Evolutionary conservation across 345 rosid genomes (phyloP), one percentile per base, ranked within the genome.

Genomic region (Lumnitzera littorea): DNA sequence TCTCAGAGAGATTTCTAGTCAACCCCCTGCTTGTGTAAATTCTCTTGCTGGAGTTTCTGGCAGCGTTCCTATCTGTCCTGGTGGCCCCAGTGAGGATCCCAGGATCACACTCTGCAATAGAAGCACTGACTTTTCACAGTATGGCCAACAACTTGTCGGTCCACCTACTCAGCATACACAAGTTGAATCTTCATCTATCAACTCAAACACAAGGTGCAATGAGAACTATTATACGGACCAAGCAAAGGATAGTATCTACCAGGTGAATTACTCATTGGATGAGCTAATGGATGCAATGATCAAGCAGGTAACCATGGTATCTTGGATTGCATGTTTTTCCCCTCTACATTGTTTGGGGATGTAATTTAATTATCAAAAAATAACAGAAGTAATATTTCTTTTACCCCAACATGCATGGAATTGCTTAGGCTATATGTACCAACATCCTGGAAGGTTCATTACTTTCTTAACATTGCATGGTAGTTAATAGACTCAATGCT

Each of bases 281-380:
- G 96, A 85, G 55, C 74, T 94, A 20, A 71, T 84, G 91, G 75
- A 69, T 50, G 77, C 80, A 54, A 75, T 82, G 86, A 68, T 82
- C 65, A 88, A 84, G 69, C 80, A 76, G 86, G 99, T 90, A 78
- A 56, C 65, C 43, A 36, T 36, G 43, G 43, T 36, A 36, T 36
- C 43, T 5, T 36, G 43, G 1, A 36, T 36, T 36, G 43, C 31
- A 27, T 27, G 31, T 27, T 27, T 27, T 27, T 27, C 31, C 5
- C 31, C 51, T 24, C 53, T 10, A 31, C 16, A 41, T 47, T 60
- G 51, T 20, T 61, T 65, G 12, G 43, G 24, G 3, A 9, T 63
- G 36, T 14, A 13, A 13, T 17, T 17, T 31, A n/a, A 23, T 23
- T 54, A 11, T 15, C 13, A 54, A 54, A 25, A 13, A 15, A 54